Conservation (phyloP, 805 yeast species). For the Saccharomycopsis sp. region DNA sequence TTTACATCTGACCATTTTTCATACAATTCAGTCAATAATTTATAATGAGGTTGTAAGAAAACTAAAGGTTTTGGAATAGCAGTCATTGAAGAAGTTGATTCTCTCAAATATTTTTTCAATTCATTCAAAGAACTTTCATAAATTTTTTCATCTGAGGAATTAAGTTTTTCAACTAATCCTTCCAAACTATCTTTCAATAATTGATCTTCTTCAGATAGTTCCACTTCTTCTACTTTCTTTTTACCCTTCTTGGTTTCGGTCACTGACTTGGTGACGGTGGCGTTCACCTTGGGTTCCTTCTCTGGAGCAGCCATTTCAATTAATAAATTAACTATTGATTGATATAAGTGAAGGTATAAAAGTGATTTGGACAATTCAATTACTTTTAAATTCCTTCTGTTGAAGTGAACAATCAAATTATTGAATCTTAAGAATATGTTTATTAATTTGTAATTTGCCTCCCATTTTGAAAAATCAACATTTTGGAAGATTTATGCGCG, state of each 20-base stretch:
- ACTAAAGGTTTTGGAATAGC: conserved; percentile 99
- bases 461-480: too few species aligned
- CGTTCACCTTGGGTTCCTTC: background rate
- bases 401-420: too few species aligned
- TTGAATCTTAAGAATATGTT: too few species aligned
- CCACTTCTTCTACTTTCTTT: conserved; percentile 49
- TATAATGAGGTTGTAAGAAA: conserved; percentile 82
- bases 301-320: background rate
- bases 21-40: conserved; percentile 52
- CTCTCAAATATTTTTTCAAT: conserved; percentile 70
- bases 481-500: too few species aligned
- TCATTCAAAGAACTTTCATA: conserved; percentile 55
- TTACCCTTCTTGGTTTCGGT: conserved; percentile 18
- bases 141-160: conserved; percentile 33
- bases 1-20: conserved; percentile 49
- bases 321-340: too few species aligned
- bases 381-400: too few species aligned
- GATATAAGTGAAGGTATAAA: too few species aligned
- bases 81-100: conserved; percentile 96
- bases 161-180: conserved; percentile 69
- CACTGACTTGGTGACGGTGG: conserved; percentile 1
- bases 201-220: conserved; percentile 86
- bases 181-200: conserved; percentile 82
- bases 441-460: too few species aligned
- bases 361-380: too few species aligned